Evolutionary conservation across 805 yeast genomes (phyloP), one percentile per base, ranked within the genome.

Genomic region (Candida loeiensis): DNA sequence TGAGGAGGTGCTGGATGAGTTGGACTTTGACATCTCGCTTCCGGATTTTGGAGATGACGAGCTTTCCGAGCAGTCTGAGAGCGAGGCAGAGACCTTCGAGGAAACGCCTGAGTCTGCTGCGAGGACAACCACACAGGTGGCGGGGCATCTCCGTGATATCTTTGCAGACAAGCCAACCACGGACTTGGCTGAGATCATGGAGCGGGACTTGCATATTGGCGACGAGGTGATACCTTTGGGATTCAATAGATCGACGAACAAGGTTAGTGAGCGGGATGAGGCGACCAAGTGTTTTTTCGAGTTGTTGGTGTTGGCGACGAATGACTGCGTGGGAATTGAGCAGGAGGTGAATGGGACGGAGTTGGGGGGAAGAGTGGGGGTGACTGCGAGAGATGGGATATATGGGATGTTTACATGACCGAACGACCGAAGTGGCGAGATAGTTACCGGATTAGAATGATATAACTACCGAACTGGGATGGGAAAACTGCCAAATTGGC

Each of bases 221-320:
- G 29, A 26, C 4, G 51, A 43, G 2, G 34, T 32, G 15, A 20
- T 39, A 1, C 64, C 66, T 2, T 47, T 58, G 15, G 64, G 64
- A 5, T 26, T 43, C 14, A 43, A 42, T 8, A 46, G 38, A 13
- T 47, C 47, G 3, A n/a, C 44, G 7, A 38, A 16, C 43, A 58
- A 30, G 45, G 54, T 53, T 63, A 64, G 66, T 45, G 66, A 67
- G 43, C 73, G 73, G 53, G 66, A 71, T 48, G 81, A 82, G 50
- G 86, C 88, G 15, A 78, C 87, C 2, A 74, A 78, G 51, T 71
- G 85, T 39, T 89, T 89, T 61, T 89, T 88, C 53, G 95, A 89
- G 56, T 58, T 89, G 56, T 68, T 89, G 49, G 91, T 88, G 3
- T 68, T 89, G 42, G 95, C 95, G 2, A 82, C 93, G 4, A 71